Evolutionary conservation across 225 moss, liverwort and hornwort species (phyloP).

Genomic region (Bryum argenteum): DNA sequence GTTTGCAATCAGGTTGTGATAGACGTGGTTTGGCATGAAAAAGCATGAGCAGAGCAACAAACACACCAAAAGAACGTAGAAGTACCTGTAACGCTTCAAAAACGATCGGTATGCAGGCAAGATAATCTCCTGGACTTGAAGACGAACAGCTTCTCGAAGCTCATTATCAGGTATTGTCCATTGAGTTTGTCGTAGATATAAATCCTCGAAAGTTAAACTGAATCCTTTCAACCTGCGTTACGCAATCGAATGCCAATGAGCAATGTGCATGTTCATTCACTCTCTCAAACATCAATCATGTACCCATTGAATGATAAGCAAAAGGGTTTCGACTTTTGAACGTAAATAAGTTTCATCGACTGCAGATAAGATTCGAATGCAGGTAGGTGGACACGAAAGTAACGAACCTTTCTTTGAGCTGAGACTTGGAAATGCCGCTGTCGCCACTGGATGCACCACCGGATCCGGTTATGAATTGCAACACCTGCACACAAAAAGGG

Average conservation of each 20-base stretch:
- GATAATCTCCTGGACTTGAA: slow-evolving; percentile 85
- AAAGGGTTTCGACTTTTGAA: too few relatives aligned
- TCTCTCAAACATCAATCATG: not conserved
- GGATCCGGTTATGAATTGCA: slow-evolving; percentile 73
- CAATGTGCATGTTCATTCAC: not conserved
- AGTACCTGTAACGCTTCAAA: slow-evolving; percentile 80
- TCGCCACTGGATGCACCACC: slow-evolving; percentile 63
- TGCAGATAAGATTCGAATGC: too few relatives aligned
- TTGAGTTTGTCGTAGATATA: slow-evolving; percentile 79
- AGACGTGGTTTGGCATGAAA: not conserved
- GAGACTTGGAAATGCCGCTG: slow-evolving; percentile 76
- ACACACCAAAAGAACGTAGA: not conserved
- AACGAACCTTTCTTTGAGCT: slow-evolving; percentile 76
- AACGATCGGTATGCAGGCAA: slow-evolving; percentile 87
- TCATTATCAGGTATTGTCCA: slow-evolving; percentile 90
- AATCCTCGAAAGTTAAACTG: slow-evolving; percentile 75
- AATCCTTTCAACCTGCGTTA: slow-evolving; percentile 78
- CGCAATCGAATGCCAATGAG: not conserved
- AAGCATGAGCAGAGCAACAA: not conserved
- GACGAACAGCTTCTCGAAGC: slow-evolving; percentile 77
- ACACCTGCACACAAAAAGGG: slow-evolving; percentile 51
- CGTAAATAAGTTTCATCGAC: too few relatives aligned
- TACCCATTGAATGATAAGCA: not conserved
- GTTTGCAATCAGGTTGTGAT: too few relatives aligned
- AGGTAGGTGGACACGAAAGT: not conserved